A percentile compares a stretch with the other conserved stretches of the same genome.
These are phyloP conservation scores for Herpotrichia juniperi DNA, from an alignment of 2,329 filamentous ascomycete species.

Conservation along the genomic window DNA sequence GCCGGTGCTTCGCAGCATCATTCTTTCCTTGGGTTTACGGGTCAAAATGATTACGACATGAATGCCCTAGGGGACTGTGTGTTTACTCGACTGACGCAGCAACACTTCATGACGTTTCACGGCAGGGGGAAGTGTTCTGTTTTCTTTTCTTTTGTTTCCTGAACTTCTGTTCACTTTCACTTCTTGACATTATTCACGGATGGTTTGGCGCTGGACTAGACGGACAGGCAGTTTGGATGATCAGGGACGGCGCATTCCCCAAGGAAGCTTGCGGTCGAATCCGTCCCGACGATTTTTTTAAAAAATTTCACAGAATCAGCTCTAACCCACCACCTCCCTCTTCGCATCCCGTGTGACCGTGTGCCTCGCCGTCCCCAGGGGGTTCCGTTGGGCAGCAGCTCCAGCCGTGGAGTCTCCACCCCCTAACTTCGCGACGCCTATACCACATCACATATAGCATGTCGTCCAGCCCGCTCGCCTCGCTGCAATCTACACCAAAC, in stretches of 20 bases:
- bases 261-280: no score
- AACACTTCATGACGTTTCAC: not conserved
- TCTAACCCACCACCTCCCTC: no score
- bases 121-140: not conserved
- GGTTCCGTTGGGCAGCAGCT: no score
- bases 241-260: no score
- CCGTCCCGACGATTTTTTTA: no score
- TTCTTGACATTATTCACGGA: not conserved
- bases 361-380: no score
- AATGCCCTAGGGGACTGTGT: not conserved
- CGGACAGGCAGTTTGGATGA: no score
- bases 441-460: not conserved
- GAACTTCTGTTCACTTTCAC: not conserved
- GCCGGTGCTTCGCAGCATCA: not conserved
- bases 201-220: not conserved
- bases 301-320: no score
- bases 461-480: not conserved
- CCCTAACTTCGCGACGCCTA: not conserved
- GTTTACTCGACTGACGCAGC: not conserved
- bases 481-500: not conserved
- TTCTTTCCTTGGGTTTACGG: not conserved
- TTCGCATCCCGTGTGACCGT: no score
- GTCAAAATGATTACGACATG: not conserved
- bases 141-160: not conserved
- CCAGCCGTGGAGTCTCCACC: no score